phyloP scores from a whole-genome alignment of 106 monocot genomes.

The Phalaenopsis aphrodite region DNA sequence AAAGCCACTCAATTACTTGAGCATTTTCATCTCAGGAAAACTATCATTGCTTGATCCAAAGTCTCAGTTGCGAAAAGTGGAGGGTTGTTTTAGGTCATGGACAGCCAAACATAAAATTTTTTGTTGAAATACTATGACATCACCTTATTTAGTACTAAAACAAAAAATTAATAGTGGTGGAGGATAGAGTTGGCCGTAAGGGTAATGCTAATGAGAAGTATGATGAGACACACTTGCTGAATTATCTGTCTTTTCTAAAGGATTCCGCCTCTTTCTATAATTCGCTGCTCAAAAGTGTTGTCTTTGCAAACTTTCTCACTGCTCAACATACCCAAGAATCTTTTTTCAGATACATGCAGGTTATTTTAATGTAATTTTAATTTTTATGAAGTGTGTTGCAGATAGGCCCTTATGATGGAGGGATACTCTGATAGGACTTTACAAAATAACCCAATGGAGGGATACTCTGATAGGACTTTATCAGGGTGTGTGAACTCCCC shows the following conservation, averaged over 20 bases:
- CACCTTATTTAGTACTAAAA: not conserved
- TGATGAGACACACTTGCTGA: not conserved
- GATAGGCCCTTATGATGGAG: not conserved
- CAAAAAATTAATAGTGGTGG: not conserved
- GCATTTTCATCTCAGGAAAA: no score
- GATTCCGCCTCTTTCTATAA: not conserved
- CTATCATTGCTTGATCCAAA: no score
- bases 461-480: no score
- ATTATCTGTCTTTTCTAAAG: no score
- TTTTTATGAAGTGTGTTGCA: not conserved
- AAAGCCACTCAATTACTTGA: no score
- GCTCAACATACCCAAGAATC: not conserved
- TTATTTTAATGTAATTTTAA: not conserved
- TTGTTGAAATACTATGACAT: not conserved
- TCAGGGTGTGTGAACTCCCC: not conserved
- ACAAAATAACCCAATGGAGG: not conserved
- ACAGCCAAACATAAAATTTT: no score
- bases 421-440: not conserved
- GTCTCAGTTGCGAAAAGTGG: no score
- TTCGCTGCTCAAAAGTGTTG: not conserved
- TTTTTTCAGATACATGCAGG: not conserved
- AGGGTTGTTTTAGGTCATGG: no score
- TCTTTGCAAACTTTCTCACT: not conserved
- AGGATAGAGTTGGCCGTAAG: not conserved
- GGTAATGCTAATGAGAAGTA: not conserved